Evolutionary conservation across 139 green algal genomes (phyloP), one percentile per base, ranked within the genome.

Genomic region (Chlorella sorokiniana): DNA sequence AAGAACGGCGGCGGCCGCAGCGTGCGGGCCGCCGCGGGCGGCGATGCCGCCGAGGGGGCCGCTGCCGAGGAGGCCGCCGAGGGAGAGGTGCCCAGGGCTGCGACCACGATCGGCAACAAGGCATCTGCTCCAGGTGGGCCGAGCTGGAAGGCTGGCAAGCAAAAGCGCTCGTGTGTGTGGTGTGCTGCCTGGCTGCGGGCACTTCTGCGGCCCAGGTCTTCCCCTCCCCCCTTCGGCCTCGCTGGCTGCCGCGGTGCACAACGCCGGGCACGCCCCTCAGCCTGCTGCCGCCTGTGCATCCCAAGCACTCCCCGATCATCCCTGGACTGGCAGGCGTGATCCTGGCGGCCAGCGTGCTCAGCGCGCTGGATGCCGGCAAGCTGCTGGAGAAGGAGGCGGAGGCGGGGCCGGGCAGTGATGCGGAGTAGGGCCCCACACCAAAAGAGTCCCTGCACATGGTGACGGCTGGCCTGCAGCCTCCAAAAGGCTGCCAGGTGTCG

Each of bases 261-360:
- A 16, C 48, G 48, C 14, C 48, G 14, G 11, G 16, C 48, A 59
- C 16, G 48, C 48, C 48, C 48, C 11, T 59, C 48, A 59, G 20
- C 22, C 4, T 16, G 37, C 23, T 31, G 37, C 18, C 23, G 18
- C 10, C 4, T 18, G 1, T 27, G 11, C 56, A n/a, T 9, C 20
- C 56, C 56, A 22, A 25, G 14, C 42, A 20, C 14, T 9, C 18
- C 42, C 8, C 69, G 9, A 8, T 3, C 69, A n/a, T 6, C 10
- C 18, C 3, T 75, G 11, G 1, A 2, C 27, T 8, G 45, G 71
- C 72, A 79, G 73, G 73, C 73, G 54, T 79, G 35, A 79, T 79
- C 54, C 37, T 79, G 51, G 73, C 73, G 1, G 73, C 73, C 35
- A n/a, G 52, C 29, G 54, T 79, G 73, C 73, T 79, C 25, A 69